These are phyloP conservation scores for Ettlia oleoabundans DNA, from an alignment of 139 green algal genomes.

Conservation along the genomic window DNA sequence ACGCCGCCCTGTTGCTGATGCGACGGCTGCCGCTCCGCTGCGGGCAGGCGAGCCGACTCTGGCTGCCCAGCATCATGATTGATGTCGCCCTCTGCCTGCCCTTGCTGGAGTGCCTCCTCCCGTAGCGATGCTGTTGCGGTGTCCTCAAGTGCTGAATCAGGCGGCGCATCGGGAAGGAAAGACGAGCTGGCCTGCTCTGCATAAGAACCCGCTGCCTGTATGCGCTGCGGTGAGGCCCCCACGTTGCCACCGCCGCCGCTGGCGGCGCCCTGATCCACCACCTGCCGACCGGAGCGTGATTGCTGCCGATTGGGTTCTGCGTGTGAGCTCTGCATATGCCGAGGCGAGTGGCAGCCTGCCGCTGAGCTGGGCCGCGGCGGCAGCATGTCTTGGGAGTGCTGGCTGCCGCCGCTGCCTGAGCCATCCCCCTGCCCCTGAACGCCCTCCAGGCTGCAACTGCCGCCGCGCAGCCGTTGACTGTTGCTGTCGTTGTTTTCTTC, in stretches of 20 bases:
- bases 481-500: constrained; percentile 32
- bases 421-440: background rate
- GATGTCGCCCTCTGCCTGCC: too few species aligned
- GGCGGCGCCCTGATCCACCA: too few species aligned
- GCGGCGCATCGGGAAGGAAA: constrained; percentile 14
- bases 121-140: background rate
- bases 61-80: too few species aligned
- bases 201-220: background rate
- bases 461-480: background rate
- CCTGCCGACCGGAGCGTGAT: too few species aligned
- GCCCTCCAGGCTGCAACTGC: background rate
- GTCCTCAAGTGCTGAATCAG: constrained; percentile 27
- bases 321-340: too few species aligned
- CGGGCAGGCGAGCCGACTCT: too few species aligned
- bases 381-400: background rate
- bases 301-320: too few species aligned
- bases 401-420: background rate
- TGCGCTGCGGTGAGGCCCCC: background rate
- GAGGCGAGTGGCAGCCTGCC: constrained; percentile 21
- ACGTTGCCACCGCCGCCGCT: background rate
- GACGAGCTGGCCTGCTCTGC: constrained; percentile 24
- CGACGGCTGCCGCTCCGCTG: constrained; percentile 9
- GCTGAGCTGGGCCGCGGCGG: background rate
- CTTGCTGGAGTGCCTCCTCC: background rate
- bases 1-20: background rate